A percentile compares a stretch with the other conserved stretches of the same genome.
Conservation (phyloP, 495 filamentous ascomycete genomes). For the Bacidia rubella region DNA sequence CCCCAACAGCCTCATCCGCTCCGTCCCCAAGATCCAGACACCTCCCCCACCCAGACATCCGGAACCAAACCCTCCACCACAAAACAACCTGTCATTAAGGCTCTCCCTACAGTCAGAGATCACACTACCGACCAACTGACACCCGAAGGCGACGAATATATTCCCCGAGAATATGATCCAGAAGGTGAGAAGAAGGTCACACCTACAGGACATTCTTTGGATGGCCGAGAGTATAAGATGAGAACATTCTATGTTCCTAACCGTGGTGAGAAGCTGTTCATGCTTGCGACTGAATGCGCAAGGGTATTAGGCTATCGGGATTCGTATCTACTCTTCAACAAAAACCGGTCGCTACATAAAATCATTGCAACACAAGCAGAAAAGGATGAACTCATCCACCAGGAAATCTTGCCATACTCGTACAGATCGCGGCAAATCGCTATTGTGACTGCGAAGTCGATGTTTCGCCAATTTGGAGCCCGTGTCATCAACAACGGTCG, state of each 20-base stretch:
- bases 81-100: constrained; percentile 76
- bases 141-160: constrained; percentile 86
- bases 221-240: constrained; percentile 79
- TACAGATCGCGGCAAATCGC: constrained; percentile 97
- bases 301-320: constrained; percentile 89
- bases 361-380: constrained; percentile 94
- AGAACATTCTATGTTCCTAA: constrained; percentile 86
- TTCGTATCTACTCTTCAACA: constrained; percentile 97
- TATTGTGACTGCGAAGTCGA: constrained; percentile 95
- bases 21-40: constrained; percentile 41
- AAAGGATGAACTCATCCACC: constrained; percentile 89
- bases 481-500: constrained; percentile 80
- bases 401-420: constrained; percentile 93
- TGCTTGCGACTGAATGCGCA: constrained; percentile 97
- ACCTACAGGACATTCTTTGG: constrained; percentile 63
- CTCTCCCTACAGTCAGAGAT: constrained; percentile 86
- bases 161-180: constrained; percentile 83
- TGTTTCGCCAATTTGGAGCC: constrained; percentile 99
- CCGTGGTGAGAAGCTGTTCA: constrained; percentile 86
- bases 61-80: constrained; percentile 77
- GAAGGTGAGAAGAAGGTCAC: constrained; percentile 90
- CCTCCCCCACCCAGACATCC: constrained; percentile 58
- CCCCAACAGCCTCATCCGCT: constrained; percentile 62
- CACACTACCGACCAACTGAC: constrained; percentile 96
- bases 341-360: constrained; percentile 92